Conservation (phyloP, 805 yeast genomes). For the Starmerella ratchasimensis region DNA sequence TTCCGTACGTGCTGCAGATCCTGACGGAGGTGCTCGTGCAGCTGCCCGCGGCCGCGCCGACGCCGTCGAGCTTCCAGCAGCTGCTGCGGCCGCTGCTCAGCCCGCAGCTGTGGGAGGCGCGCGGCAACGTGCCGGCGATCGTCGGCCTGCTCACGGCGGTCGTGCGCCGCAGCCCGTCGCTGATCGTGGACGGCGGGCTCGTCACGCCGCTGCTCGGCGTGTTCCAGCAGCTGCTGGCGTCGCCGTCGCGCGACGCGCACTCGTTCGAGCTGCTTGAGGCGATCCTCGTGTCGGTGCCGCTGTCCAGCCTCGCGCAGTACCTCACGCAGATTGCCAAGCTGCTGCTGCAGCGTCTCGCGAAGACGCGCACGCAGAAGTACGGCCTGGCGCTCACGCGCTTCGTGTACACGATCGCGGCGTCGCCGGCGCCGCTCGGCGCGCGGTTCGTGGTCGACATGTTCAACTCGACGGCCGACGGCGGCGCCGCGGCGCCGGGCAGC, state of each 20-base stretch:
- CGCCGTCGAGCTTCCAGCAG: conserved; percentile 54
- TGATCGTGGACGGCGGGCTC: conserved; percentile 31
- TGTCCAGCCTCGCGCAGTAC: conserved; percentile 37
- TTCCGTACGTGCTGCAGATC: conserved; percentile 87
- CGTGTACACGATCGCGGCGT: conserved; percentile 39
- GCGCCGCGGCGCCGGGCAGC: conserved; percentile 27
- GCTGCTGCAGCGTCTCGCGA: conserved; percentile 66
- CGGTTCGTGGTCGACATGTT: conserved; percentile 44
- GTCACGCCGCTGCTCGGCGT: conserved; percentile 81
- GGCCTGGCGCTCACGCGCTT: conserved; percentile 58
- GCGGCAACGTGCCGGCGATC: conserved; percentile 88
- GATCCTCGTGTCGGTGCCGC: conserved; percentile 46
- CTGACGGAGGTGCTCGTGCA: conserved; percentile 61
- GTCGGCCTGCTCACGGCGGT: conserved; percentile 66
- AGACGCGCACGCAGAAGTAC: conserved; percentile 68
- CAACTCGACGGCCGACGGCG: conserved; percentile 21
- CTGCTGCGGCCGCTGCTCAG: conserved; percentile 70
- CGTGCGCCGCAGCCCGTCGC: conserved; percentile 32
- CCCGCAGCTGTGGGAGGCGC: conserved; percentile 85
- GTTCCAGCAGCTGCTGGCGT: conserved; percentile 84
- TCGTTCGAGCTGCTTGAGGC: conserved; percentile 77
- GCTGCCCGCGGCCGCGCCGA: conserved; percentile 26
- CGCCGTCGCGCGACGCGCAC: conserved; percentile 61
- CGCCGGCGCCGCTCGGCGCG: conserved; percentile 30
- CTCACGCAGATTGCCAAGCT: conserved; percentile 62